A percentile compares a stretch with the other conserved stretches of the same genome.
phyloP scores from a whole-genome alignment of 192 early-diverging fungal species.

The Diversispora epigaea region DNA sequence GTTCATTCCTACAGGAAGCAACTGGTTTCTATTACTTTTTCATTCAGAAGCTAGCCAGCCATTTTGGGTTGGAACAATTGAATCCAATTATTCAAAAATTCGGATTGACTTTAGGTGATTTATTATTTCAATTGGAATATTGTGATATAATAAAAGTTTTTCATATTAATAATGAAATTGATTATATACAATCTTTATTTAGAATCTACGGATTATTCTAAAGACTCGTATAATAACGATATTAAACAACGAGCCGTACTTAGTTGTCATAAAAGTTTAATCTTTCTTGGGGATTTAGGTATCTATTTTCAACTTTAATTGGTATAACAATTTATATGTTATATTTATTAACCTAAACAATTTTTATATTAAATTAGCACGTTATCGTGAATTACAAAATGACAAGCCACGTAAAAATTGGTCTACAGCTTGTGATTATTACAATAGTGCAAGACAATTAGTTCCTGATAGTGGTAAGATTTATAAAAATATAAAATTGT shows the following conservation, averaged over 20 bases:
- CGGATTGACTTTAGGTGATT: slow-evolving; percentile 37
- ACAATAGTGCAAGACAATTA: slow-evolving; percentile 59
- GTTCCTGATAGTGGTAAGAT: slow-evolving; percentile 52
- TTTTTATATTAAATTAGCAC: slow-evolving; percentile 40
- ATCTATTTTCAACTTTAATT: slow-evolving; percentile 3
- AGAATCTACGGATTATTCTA: slow-evolving; percentile 35
- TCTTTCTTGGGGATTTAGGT: slow-evolving; percentile 71
- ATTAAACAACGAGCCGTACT: slow-evolving; percentile 40
- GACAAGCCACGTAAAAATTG: slow-evolving; percentile 60
- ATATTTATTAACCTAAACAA: background rate
- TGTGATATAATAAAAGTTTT: background rate
- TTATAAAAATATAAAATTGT: background rate
- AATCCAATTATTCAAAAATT: slow-evolving; percentile 38
- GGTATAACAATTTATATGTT: slow-evolving; percentile 4
- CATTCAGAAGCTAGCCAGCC: slow-evolving; percentile 45
- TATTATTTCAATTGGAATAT: background rate
- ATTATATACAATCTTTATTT: background rate
- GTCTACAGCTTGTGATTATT: slow-evolving; percentile 58
- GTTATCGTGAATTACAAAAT: slow-evolving; percentile 60
- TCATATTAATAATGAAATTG: background rate
- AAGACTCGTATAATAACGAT: slow-evolving; percentile 15
- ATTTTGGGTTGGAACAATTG: slow-evolving; percentile 44
- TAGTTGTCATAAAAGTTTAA: slow-evolving; percentile 54
- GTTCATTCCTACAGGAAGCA: slow-evolving; percentile 52
- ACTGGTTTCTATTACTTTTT: slow-evolving; percentile 53